Percentiles rank a stretch among this genome's conserved stretches.
Conservation (phyloP, 192 early-diverging fungal species). For the Chytriomyces sp. region DNA sequence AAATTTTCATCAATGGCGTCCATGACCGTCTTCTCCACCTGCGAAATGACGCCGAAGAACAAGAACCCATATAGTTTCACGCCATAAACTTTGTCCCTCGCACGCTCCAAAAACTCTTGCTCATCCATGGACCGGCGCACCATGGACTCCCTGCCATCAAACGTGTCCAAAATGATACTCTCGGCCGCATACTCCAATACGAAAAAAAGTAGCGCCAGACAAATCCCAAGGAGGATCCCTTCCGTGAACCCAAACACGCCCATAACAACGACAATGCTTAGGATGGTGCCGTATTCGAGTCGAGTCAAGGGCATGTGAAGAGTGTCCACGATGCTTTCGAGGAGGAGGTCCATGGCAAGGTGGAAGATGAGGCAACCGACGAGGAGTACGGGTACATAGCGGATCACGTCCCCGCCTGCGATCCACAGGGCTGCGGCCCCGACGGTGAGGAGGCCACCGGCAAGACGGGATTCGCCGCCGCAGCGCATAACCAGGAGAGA, state of each 20-base stretch:
- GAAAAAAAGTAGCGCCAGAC: conserved; percentile 95
- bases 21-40: conserved; percentile 41
- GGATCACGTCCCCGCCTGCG: conserved; percentile 81
- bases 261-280: conserved; percentile 87
- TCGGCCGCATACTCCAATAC: conserved; percentile 63
- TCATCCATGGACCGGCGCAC: conserved; percentile 88
- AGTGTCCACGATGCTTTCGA: conserved; percentile 89
- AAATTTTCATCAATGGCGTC: background rate
- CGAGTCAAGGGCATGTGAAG: conserved; percentile 74
- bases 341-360: conserved; percentile 89
- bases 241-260: conserved; percentile 86
- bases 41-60: conserved; percentile 78
- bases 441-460: conserved; percentile 78
- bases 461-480: conserved; percentile 82
- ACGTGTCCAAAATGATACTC: conserved; percentile 45
- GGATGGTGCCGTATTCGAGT: conserved; percentile 91
- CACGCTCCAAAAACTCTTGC: conserved; percentile 80
- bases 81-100: conserved; percentile 83
- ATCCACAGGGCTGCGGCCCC: conserved; percentile 79
- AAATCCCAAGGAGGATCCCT: conserved; percentile 90
- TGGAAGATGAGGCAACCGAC: conserved; percentile 96
- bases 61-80: conserved; percentile 91
- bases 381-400: conserved; percentile 91
- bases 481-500: conserved; percentile 91
- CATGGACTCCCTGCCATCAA: conserved; percentile 71